Percentiles rank a stretch among this genome's conserved stretches.
phyloP scores from a whole-genome alignment of 2,329 filamentous ascomycete species.

The Beauveria australis region DNA sequence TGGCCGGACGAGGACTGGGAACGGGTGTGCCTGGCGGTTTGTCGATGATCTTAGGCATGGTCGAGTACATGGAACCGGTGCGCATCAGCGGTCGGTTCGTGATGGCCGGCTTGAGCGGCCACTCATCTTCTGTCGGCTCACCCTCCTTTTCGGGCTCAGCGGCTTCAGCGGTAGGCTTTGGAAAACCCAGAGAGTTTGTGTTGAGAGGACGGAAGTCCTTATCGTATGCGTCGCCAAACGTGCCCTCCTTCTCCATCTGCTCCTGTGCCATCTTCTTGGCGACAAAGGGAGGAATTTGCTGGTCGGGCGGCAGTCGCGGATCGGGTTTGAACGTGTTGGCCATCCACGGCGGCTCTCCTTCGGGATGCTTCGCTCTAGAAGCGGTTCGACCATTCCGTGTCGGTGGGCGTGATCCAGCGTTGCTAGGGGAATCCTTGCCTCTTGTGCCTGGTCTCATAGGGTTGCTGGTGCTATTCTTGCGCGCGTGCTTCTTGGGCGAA shows the following conservation, averaged over 20 bases:
- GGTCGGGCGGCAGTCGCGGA: conserved; percentile 83
- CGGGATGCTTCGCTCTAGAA: conserved; percentile 56
- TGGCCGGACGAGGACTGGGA: conserved; percentile 38
- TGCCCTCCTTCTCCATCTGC: conserved; percentile 89
- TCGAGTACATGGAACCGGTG: conserved; percentile 48
- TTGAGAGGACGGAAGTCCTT: conserved; percentile 80
- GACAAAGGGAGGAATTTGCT: conserved; percentile 91
- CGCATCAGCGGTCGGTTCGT: conserved; percentile 39
- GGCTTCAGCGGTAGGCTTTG: conserved; percentile 23
- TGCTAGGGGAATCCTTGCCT: conserved; percentile 37
- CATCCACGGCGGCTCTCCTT: conserved; percentile 95
- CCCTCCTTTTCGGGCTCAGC: not conserved
- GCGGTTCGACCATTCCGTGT: conserved; percentile 52
- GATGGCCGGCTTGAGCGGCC: conserved; percentile 44
- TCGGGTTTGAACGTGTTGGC: conserved; percentile 93
- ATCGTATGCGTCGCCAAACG: conserved; percentile 77
- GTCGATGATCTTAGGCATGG: conserved; percentile 50
- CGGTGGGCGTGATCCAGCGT: conserved; percentile 46
- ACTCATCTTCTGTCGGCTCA: conserved; percentile 33
- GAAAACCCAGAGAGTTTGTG: conserved; percentile 46
- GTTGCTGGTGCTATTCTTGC: conserved; percentile 31
- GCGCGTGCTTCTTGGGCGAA: conserved; percentile 44
- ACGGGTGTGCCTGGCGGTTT: conserved; percentile 26
- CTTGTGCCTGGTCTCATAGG: conserved; percentile 52
- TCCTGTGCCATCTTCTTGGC: conserved; percentile 87